Evolutionary conservation across 2,329 filamentous ascomycete genomes (phyloP).

Genomic region (Xylaria sp.): DNA sequence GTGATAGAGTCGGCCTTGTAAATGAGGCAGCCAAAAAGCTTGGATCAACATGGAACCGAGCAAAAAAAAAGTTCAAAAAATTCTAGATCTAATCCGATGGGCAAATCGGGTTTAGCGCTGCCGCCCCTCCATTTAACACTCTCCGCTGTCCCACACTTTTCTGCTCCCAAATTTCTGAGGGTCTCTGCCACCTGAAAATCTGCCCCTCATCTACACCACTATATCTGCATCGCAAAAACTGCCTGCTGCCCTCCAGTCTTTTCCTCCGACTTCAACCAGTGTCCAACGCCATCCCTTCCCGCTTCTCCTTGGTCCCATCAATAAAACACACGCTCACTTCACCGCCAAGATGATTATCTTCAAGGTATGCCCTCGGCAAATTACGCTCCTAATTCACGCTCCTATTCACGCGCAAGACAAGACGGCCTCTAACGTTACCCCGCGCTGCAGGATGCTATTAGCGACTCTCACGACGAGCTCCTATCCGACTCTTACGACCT

Average conservation of each 20-base stretch:
- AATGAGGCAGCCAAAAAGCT: background rate
- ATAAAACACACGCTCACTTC: constrained; percentile 17
- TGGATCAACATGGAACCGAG: background rate
- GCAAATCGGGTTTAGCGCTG: constrained; percentile 14
- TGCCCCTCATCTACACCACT: constrained; percentile 35
- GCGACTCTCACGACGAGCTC: constrained; percentile 77
- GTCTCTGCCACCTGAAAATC: constrained; percentile 30
- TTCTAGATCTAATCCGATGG: constrained; percentile 27
- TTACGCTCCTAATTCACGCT: background rate
- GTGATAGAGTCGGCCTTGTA: background rate
- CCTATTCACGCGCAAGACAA: constrained; percentile 7
- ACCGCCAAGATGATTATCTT: constrained; percentile 72
- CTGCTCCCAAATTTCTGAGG: constrained; percentile 35
- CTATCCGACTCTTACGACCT: constrained; percentile 93
- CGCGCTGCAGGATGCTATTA: constrained; percentile 75
- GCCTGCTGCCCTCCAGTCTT: constrained; percentile 34
- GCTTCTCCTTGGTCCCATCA: constrained; percentile 18
- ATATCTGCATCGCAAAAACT: constrained; percentile 28
- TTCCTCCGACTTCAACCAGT: constrained; percentile 24
- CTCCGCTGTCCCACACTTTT: constrained; percentile 25
- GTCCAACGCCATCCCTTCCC: constrained; percentile 18
- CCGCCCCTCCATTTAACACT: constrained; percentile 22
- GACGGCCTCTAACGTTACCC: background rate
- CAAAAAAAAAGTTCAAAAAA: constrained; percentile 20
- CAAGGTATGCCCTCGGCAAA: constrained; percentile 55